Percentiles rank a stretch among this genome's conserved stretches.
These are phyloP conservation scores for Colletotrichum spinosum DNA, from an alignment of 2,329 filamentous ascomycete genomes.

Conservation along the genomic window DNA sequence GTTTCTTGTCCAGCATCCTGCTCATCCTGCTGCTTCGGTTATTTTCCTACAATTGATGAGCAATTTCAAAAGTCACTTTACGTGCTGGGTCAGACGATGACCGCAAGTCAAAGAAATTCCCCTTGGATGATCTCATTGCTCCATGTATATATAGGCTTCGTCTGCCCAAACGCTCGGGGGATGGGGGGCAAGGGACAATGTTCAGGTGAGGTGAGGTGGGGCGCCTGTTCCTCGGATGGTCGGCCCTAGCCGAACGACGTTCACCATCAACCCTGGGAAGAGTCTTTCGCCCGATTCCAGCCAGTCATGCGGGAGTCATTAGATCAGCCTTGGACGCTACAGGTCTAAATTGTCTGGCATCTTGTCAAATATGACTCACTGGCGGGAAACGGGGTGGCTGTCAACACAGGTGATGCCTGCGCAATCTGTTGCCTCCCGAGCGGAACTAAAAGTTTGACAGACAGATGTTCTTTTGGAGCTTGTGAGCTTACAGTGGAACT, in stretches of 20 bases:
- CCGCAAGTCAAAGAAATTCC: too few species aligned
- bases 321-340: conserved; percentile 20
- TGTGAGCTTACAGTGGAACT: too few species aligned
- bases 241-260: conserved; percentile 24
- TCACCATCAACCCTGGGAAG: conserved; percentile 4
- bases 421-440: conserved; percentile 22
- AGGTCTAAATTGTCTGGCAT: conserved; percentile 23
- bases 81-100: too few species aligned
- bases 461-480: not conserved
- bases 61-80: too few species aligned
- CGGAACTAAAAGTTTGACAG: conserved; percentile 28
- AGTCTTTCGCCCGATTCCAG: conserved; percentile 15
- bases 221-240: conserved; percentile 15
- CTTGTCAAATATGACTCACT: conserved; percentile 35
- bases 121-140: too few species aligned
- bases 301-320: conserved; percentile 29
- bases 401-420: conserved; percentile 28
- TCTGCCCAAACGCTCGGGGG: too few species aligned
- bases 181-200: too few species aligned
- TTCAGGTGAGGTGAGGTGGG: conserved; percentile 12
- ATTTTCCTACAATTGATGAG: too few species aligned
- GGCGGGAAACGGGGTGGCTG: conserved; percentile 30
- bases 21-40: too few species aligned
- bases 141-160: too few species aligned
- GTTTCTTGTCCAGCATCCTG: too few species aligned